Conservation (phyloP, 768 basidiomycete genomes). For the Trametopsis cervina region DNA sequence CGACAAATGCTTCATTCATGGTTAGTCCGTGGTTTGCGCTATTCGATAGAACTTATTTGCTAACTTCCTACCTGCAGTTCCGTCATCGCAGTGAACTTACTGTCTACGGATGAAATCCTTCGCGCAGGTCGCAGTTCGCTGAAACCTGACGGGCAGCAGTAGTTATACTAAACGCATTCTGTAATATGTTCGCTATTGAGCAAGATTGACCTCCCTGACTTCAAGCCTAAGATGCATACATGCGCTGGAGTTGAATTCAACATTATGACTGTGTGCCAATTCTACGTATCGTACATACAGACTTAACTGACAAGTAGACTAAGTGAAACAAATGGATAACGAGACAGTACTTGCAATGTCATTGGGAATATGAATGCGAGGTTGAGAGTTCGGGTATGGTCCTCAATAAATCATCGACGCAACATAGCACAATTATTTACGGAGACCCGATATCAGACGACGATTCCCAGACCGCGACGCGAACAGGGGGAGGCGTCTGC, state of each 20-base stretch:
- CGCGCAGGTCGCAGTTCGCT: constrained; percentile 83
- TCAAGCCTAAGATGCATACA: too few relatives aligned
- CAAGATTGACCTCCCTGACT: too few relatives aligned
- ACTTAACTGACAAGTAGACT: constrained; percentile 3
- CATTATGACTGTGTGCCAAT: background rate
- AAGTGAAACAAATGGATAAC: constrained; percentile 1
- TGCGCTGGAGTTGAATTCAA: background rate
- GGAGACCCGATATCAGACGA: constrained; percentile 5
- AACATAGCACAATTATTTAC: background rate
- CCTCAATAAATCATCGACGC: background rate
- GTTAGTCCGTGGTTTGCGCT: constrained; percentile 36
- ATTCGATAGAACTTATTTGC: constrained; percentile 11
- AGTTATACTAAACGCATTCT: constrained; percentile 14
- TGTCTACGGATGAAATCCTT: constrained; percentile 95
- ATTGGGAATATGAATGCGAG: background rate
- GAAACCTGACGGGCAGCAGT: constrained; percentile 69
- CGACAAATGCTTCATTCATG: constrained; percentile 97
- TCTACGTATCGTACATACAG: constrained; percentile 3
- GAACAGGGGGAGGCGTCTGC: background rate
- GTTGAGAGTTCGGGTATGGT: background rate
- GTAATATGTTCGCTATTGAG: constrained; percentile 3
- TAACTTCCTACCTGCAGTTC: constrained; percentile 41
- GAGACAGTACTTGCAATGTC: background rate
- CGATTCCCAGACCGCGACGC: constrained; percentile 1
- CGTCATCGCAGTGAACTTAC: constrained; percentile 89